Conservation (phyloP, 345 rosid species). For the Geranium rotundifolium region DNA sequence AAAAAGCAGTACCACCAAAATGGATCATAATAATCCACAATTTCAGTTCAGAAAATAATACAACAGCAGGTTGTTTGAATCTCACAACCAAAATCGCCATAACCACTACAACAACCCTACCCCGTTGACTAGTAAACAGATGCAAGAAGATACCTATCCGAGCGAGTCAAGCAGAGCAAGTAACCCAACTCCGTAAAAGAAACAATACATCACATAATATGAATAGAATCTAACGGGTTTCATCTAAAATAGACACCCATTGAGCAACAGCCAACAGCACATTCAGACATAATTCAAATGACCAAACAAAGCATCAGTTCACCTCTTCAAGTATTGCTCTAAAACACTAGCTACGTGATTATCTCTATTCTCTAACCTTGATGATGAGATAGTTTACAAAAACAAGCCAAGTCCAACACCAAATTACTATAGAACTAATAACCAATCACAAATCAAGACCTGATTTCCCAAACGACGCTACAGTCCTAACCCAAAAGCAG, state of each 20-base stretch:
- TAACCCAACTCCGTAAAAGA: background rate
- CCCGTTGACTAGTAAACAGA: no score
- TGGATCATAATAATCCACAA: background rate
- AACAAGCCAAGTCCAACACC: background rate
- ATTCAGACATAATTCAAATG: background rate
- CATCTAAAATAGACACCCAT: background rate
- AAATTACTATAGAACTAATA: background rate
- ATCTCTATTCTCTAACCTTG: background rate
- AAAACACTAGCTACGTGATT: background rate
- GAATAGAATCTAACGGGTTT: background rate
- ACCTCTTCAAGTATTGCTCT: background rate
- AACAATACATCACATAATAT: no score
- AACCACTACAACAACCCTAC: no score
- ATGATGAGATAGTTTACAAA: no score
- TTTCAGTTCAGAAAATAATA: no score
- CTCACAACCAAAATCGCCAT: no score
- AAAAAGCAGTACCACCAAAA: background rate
- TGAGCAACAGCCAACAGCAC: background rate
- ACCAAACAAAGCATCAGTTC: background rate
- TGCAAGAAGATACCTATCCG: no score
- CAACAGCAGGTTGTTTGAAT: no score
- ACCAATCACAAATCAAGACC: background rate
- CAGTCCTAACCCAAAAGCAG: background rate
- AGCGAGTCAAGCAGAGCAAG: no score
- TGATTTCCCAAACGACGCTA: background rate